A percentile compares a stretch with the other conserved stretches of the same genome.
These are phyloP conservation scores for Hypoxylon sp. DNA, from an alignment of 2,329 filamentous ascomycete species.

Conservation along the genomic window DNA sequence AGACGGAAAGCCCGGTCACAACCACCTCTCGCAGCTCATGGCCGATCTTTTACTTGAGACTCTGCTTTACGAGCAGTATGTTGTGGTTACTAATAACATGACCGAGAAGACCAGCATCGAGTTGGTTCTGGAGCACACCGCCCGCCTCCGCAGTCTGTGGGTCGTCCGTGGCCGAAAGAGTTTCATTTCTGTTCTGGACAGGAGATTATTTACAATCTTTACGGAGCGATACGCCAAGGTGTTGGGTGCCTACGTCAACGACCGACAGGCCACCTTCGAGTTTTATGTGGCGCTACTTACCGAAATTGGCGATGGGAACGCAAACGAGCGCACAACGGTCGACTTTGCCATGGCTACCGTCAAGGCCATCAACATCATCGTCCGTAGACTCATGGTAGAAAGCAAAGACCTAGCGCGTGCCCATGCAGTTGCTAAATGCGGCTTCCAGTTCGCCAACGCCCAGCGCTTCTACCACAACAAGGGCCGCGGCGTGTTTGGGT, in stretches of 20 bases:
- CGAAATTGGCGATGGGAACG: constrained; percentile 53
- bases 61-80: constrained; percentile 54
- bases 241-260: constrained; percentile 46
- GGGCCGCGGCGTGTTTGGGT: constrained; percentile 56
- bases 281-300: constrained; percentile 57
- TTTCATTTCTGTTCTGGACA: constrained; percentile 52
- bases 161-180: constrained; percentile 45
- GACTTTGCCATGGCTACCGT: constrained; percentile 56
- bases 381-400: constrained; percentile 51
- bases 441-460: constrained; percentile 57
- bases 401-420: constrained; percentile 55
- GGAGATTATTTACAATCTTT: constrained; percentile 56
- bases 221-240: constrained; percentile 49
- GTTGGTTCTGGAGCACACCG: constrained; percentile 53
- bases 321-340: constrained; percentile 49
- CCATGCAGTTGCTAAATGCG: constrained; percentile 57
- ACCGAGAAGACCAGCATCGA: constrained; percentile 46
- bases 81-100: constrained; percentile 42
- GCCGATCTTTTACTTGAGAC: constrained; percentile 55
- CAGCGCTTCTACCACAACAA: constrained; percentile 57
- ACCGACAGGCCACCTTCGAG: constrained; percentile 51
- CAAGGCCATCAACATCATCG: constrained; percentile 52
- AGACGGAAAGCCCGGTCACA: constrained; percentile 43
- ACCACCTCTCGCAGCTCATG: constrained; percentile 58
- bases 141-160: constrained; percentile 55